Conservation (phyloP, 352 stramenopile genomes). For the Globisporangium acanthophoron region DNA sequence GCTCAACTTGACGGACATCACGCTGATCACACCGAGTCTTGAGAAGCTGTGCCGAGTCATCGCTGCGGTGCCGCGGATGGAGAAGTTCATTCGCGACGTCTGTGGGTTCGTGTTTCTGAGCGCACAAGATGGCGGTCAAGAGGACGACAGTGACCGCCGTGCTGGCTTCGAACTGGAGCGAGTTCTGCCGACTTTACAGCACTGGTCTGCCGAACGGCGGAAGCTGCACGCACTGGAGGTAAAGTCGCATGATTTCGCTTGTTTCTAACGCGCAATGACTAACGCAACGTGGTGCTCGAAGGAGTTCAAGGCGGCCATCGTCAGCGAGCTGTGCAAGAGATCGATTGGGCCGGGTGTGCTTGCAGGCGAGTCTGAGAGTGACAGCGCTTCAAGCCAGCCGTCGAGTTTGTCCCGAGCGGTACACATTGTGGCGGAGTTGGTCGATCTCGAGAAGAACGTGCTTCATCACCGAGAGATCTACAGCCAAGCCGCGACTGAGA, state of each 20-base stretch:
- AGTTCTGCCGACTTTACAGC: conserved; percentile 61
- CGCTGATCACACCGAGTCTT: conserved; percentile 67
- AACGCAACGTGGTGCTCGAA: conserved; percentile 1
- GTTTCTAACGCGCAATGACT: background rate
- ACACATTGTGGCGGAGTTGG: conserved; percentile 67
- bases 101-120: conserved; percentile 70
- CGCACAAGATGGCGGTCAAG: conserved; percentile 13
- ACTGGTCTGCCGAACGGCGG: conserved; percentile 54
- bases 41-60: conserved; percentile 82
- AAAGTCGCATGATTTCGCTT: background rate
- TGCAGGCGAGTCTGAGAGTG: conserved; percentile 13
- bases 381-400: conserved; percentile 10
- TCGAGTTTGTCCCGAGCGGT: conserved; percentile 53
- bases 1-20: conserved; percentile 80
- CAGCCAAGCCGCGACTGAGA: conserved; percentile 59
- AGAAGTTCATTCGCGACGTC: conserved; percentile 86
- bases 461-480: conserved; percentile 80
- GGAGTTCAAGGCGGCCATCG: conserved; percentile 50
- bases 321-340: conserved; percentile 59
- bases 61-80: conserved; percentile 70
- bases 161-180: conserved; percentile 55
- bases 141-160: conserved; percentile 12
- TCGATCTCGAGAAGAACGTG: conserved; percentile 82
- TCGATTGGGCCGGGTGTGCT: conserved; percentile 35
- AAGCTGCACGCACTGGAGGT: conserved; percentile 61